Evolutionary conservation across 83 land plant species (phyloP).

Genomic region (Thuja plicata): DNA sequence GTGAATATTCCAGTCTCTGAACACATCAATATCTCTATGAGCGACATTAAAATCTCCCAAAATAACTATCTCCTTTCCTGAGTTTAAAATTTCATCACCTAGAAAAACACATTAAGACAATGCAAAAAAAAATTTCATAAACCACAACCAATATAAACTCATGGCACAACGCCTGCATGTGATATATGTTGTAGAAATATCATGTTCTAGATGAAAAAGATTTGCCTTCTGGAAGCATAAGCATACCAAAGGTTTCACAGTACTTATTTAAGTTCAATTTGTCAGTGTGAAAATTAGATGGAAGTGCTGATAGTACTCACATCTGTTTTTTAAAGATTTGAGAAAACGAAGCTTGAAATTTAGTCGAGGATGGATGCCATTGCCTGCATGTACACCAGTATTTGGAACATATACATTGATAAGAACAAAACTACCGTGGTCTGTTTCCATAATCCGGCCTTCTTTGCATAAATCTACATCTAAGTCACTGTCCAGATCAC

Average conservation of each 20-base stretch:
- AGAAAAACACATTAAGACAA: slow-evolving; percentile 1
- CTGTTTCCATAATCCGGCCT: slow-evolving; percentile 45
- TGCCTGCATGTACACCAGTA: slow-evolving; percentile 26
- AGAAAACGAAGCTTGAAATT: slow-evolving; percentile 38
- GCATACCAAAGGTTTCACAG: neutral
- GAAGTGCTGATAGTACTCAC: slow-evolving; percentile 15
- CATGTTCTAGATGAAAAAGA: neutral
- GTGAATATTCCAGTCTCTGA: slow-evolving; percentile 31
- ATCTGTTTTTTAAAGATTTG: slow-evolving; percentile 37
- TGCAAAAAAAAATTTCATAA: neutral
- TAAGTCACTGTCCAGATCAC: slow-evolving; percentile 19
- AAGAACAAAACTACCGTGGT: slow-evolving; percentile 46
- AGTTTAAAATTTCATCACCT: slow-evolving; percentile 38
- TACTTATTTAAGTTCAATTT: neutral
- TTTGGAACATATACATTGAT: slow-evolving; percentile 55
- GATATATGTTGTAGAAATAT: neutral
- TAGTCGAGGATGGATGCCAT: slow-evolving; percentile 25
- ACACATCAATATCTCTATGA: slow-evolving; percentile 39
- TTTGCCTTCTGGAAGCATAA: neutral
- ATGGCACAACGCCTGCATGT: neutral
- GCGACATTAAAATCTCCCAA: slow-evolving; percentile 48
- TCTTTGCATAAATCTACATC: slow-evolving; percentile 35
- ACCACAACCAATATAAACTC: neutral
- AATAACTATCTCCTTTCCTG: slow-evolving; percentile 38
- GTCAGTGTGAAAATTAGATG: neutral